These are phyloP conservation scores for Sphagnum tenellum DNA, from an alignment of 225 moss, liverwort and hornwort genomes.

Conservation along the genomic window DNA sequence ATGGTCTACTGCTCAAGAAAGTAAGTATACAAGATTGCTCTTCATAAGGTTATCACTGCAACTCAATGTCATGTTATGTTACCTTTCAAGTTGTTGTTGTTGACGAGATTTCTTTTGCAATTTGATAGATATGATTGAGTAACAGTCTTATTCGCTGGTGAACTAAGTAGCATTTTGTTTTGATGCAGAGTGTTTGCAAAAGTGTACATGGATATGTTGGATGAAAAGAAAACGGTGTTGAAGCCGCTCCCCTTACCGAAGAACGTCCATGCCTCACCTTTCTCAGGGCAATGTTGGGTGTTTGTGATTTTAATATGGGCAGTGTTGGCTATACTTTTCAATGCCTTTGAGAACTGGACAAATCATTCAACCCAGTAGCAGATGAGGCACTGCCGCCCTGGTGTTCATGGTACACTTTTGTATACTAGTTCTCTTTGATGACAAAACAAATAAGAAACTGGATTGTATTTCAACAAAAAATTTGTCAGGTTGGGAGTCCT, in stretches of 20 bases:
- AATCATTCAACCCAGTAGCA: no score
- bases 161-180: background rate
- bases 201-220: constrained; percentile 19
- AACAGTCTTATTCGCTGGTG: background rate
- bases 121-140: background rate
- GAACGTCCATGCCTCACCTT: constrained; percentile 40
- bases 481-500: no score
- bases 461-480: no score
- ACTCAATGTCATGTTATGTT: background rate
- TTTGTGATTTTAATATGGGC: constrained; percentile 29
- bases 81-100: background rate
- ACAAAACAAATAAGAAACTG: no score
- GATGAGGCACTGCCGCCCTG: no score
- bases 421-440: no score
- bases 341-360: constrained; percentile 25
- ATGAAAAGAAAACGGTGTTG: constrained; percentile 12
- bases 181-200: constrained; percentile 37
- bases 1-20: constrained; percentile 72
- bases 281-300: constrained; percentile 39
- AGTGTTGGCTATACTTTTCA: constrained; percentile 30
- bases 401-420: no score
- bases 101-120: background rate
- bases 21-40: constrained; percentile 16
- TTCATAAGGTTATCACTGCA: background rate
- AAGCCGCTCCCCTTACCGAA: constrained; percentile 9